Evolutionary conservation across 352 stramenopile genomes (phyloP), one percentile per base, ranked within the genome.

Genomic region (Pythium diclinum): DNA sequence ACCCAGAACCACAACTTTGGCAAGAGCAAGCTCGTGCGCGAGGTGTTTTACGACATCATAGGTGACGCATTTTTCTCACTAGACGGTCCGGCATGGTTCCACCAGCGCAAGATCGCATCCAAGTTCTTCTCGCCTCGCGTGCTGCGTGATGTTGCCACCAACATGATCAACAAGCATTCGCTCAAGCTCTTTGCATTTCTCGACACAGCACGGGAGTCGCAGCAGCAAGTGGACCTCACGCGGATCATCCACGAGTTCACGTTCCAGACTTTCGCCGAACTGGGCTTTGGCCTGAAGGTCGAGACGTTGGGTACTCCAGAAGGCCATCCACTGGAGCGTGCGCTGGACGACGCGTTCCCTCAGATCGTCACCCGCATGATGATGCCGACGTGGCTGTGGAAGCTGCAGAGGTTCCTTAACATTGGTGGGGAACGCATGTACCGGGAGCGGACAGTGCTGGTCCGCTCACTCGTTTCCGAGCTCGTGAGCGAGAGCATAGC

Each of bases 71-170:
- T 74, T 48, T 64, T 68, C 53, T 28, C 59, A 17, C n/a, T 51
- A 30, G 68, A 74, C 48, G 63, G 62, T 5, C 38, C 64, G 14
- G 23, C 14, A 2, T 71, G 64, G 68, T 2, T 28, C 16, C 52
- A 57, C 64, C 64, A 67, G 52, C 40, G 64, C 40, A 71, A 71
- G 60, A 56, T 55, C 42, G 38, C 48, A 17, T 59, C 36, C 49
- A 59, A 61, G 28, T 62, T 71, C 36, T 71, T 71, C 64, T 48
- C 58, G 46, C 23, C 34, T 16, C 58, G 60, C n/a, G 52, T 61
- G 51, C 25, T 67, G 4, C 58, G 64, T 6, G 58, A 67, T 10
- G 23, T 55, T 36, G 44, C 55, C 47, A 66, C 60, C 8, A 32
- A 23, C 6, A 56, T 55, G 23, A 47, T 71, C 44, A 57, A 71